Percentiles rank a stretch among this genome's conserved stretches.
Evolutionary conservation across 371 early-diverging fungal species (phyloP).

Genomic region (Mortierella sp.): DNA sequence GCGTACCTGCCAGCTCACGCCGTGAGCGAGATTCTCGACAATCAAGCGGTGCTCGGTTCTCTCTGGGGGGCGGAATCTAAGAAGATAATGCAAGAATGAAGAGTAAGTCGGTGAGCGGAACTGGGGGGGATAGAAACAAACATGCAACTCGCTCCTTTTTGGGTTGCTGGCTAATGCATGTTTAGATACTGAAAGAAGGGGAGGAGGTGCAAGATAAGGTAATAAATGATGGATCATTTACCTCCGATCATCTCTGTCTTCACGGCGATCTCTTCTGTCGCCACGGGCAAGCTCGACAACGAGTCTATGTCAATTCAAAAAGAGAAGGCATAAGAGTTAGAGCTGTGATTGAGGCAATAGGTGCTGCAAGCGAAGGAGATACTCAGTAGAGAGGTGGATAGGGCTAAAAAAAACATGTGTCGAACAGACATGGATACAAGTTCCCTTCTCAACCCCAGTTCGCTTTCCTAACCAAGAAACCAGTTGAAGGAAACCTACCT

Average conservation of each 20-base stretch:
- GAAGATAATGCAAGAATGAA: background rate
- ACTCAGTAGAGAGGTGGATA: background rate
- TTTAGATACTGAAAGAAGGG: background rate
- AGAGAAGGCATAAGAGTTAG: background rate
- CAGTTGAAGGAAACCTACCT: slow-evolving; percentile 62
- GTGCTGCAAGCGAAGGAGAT: too few species aligned
- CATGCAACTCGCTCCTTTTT: slow-evolving; percentile 7
- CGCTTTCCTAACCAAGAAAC: background rate
- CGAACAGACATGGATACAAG: background rate
- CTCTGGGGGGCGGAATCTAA: slow-evolving; percentile 65
- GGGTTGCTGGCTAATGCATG: background rate
- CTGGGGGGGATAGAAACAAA: slow-evolving; percentile 13
- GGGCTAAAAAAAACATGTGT: background rate
- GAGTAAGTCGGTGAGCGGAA: background rate
- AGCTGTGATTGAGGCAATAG: background rate
- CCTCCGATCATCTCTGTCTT: slow-evolving; percentile 60
- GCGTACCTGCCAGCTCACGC: slow-evolving; percentile 88
- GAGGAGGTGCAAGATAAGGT: slow-evolving; percentile 9
- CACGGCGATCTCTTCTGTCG: slow-evolving; percentile 62
- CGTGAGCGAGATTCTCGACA: slow-evolving; percentile 79
- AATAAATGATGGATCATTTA: slow-evolving; percentile 31
- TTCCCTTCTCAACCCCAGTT: background rate
- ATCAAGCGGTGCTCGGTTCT: slow-evolving; percentile 75
- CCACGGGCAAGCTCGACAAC: slow-evolving; percentile 85
- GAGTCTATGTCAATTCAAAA: slow-evolving; percentile 62